Base-by-base conservation (phyloP, 2,329 filamentous ascomycete genomes). In the Aspergillus ibericus region DNA sequence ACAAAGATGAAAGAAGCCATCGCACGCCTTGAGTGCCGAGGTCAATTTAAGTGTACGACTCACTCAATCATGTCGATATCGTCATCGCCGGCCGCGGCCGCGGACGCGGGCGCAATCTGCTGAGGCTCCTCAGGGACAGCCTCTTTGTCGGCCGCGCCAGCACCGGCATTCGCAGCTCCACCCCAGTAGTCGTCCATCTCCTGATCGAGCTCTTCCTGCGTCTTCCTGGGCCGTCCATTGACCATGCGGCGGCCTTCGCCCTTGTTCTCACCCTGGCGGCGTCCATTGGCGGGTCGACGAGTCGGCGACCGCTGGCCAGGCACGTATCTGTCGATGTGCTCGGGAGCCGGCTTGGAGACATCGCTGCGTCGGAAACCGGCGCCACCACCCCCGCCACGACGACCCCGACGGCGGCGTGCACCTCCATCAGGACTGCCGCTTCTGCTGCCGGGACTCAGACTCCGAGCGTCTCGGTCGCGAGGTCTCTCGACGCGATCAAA, bases 141-240 rank as follows among this genome's bases (percentile, higher is more conserved):
- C 13, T 68, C 70, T 42, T 70, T 75, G 22, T 72, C 77, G 35
- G 75, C 77, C n/a, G 70, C 74, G 53, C 70, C 75, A 49, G 77
- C 70, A 48, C 67, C 74, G 57, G 68, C 71, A 49, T 68, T 74
- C 36, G 75, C 74, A 25, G 78, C 79, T 29, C 83, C 87, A 34
- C 83, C 87, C 81, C 92, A 97, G 75, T 97, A 97, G 71, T 96
- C 91, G 29, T 88, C 92, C 93, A 97, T 97, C 77, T 97, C 93
- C n/a, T 91, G 91, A 73, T 97, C 93, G 40, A 97, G 81, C 73
- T 97, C 91, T 68, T 96, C 91, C 66, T 92, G 89, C 0, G 93
- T 96, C 83, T 96, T 96, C 77, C 86, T 89, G 2, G 87, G 82
- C 50, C 91, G 84, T 20, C 64, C 67, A 54, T 85, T 82, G 16